phyloP scores from a whole-genome alignment of 805 yeast genomes.

The Hanseniaspora lindneri region DNA sequence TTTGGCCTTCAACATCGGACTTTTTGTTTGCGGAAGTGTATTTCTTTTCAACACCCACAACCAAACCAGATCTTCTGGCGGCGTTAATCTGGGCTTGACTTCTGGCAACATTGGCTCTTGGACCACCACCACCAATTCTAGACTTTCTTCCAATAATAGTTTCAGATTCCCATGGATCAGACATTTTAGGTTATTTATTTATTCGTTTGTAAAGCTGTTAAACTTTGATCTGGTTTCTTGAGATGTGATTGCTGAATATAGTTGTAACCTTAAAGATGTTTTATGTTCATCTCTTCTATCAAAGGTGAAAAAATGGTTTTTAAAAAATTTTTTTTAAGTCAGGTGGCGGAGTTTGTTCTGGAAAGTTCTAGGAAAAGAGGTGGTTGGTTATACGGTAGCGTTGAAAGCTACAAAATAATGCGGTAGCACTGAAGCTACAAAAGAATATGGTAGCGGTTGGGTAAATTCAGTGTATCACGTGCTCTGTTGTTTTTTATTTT shows the following conservation, averaged over 20 bases:
- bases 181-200: constrained; percentile 25
- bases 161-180: constrained; percentile 79
- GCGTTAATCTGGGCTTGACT: constrained; percentile 71
- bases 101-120: constrained; percentile 73
- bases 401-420: no score
- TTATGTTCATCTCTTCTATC: not conserved
- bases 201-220: no score
- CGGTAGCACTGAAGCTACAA: no score
- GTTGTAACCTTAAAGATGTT: no score
- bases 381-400: no score
- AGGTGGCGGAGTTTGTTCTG: not conserved
- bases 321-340: not conserved
- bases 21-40: constrained; percentile 51
- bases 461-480: no score
- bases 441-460: no score
- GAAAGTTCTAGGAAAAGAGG: not conserved
- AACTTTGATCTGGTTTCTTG: no score
- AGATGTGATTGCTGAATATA: no score
- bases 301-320: no score
- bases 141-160: constrained; percentile 84
- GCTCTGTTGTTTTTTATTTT: no score
- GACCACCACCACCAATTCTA: constrained; percentile 78
- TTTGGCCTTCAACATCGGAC: constrained; percentile 82
- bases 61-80: constrained; percentile 85
- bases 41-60: constrained; percentile 86